phyloP scores from a whole-genome alignment of 1,284 basidiomycete species.

The Puccinia hordei region DNA sequence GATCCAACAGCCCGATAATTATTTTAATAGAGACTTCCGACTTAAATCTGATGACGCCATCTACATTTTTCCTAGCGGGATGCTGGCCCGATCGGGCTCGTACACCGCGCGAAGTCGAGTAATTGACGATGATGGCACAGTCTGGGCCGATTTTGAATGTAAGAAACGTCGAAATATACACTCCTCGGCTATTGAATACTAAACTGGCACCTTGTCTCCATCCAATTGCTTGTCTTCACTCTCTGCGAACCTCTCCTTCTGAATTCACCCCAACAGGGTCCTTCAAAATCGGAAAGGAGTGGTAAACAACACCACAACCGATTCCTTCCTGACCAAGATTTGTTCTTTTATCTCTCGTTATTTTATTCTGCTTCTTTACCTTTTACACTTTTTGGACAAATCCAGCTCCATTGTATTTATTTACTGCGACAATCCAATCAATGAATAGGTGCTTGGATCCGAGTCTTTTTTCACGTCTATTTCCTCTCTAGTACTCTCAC shows the following conservation, averaged over 20 bases:
- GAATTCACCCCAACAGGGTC: slow-evolving; percentile 48
- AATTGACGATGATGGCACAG: slow-evolving; percentile 75
- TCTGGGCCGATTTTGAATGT: slow-evolving; percentile 58
- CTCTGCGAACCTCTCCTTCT: slow-evolving; percentile 4
- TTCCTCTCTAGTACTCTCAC: too few species aligned
- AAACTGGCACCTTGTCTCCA: neutral
- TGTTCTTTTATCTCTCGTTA: slow-evolving; percentile 11
- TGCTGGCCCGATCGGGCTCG: slow-evolving; percentile 73
- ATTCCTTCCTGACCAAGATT: neutral
- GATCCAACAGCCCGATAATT: neutral
- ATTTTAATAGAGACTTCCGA: neutral
- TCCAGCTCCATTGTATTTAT: neutral
- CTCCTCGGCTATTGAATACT: neutral
- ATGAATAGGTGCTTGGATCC: neutral
- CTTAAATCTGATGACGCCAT: neutral
- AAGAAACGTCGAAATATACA: neutral
- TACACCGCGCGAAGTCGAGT: slow-evolving; percentile 78
- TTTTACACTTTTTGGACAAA: neutral
- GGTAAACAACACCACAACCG: slow-evolving; percentile 34
- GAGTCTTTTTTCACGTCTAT: too few species aligned
- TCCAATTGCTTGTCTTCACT: too few species aligned
- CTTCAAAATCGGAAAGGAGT: slow-evolving; percentile 54
- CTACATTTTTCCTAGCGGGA: slow-evolving; percentile 61
- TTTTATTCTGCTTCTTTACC: neutral
- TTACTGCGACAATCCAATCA: neutral